phyloP scores from a whole-genome alignment of 106 monocot species.

The Triglochin maritima region DNA sequence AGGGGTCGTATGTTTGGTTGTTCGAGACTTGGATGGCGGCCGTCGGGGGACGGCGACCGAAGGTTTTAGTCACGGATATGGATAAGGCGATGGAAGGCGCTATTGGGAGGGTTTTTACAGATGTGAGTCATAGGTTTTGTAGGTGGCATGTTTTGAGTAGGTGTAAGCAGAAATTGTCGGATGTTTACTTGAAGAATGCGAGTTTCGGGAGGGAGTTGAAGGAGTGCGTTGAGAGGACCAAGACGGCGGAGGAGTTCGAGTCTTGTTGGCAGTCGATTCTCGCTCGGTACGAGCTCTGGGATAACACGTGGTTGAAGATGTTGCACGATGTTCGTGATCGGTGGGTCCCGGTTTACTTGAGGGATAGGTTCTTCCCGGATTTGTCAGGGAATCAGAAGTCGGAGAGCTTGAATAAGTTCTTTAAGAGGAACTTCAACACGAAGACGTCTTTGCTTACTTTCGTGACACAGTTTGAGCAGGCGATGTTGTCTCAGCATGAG shows the following conservation, averaged over 20 bases:
- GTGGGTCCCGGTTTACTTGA: conserved; percentile 64
- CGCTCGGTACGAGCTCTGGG: conserved; percentile 61
- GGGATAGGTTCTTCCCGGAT: conserved; percentile 58
- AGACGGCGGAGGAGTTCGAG: conserved; percentile 62
- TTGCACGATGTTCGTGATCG: conserved; percentile 36
- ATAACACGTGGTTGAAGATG: conserved; percentile 65
- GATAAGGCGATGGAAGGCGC: conserved; percentile 90
- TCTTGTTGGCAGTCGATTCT: conserved; percentile 70
- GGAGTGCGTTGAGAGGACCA: conserved; percentile 44
- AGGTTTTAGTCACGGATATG: conserved; percentile 49
- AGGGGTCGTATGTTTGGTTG: conserved; percentile 87
- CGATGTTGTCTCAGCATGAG: conserved; percentile 47
- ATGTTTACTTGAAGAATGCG: conserved; percentile 51
- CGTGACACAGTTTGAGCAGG: conserved; percentile 57
- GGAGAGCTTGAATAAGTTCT: conserved; percentile 86
- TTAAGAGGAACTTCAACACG: conserved; percentile 70
- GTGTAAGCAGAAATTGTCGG: conserved; percentile 76
- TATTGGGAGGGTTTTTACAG: conserved; percentile 56
- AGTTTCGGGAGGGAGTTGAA: conserved; percentile 55
- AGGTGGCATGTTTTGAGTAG: conserved; percentile 75
- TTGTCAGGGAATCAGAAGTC: conserved; percentile 33
- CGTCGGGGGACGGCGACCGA: conserved; percentile 59
- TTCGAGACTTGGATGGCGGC: conserved; percentile 90
- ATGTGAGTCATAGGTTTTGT: conserved; percentile 66
- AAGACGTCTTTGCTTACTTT: conserved; percentile 57